Base-by-base conservation (phyloP, 768 basidiomycete genomes). In the Suillus subluteus region DNA sequence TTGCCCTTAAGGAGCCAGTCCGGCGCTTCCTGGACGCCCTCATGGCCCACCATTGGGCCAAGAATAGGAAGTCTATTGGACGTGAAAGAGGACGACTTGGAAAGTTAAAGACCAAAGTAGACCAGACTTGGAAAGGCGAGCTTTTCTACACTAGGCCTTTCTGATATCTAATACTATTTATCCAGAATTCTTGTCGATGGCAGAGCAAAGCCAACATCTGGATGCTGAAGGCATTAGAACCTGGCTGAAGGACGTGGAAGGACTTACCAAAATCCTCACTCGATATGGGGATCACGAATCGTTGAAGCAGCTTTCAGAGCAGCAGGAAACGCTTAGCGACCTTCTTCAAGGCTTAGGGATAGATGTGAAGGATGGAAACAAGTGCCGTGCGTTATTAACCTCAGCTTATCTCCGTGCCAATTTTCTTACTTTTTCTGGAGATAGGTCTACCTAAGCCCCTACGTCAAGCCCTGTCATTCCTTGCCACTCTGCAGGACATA, bases 291-390 rank as follows among this genome's bases (percentile, higher is more conserved):
- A 48, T n/a, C 8, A 5, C 4, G n/a, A 48, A 4, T 48, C n/a
- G 1, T 3, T 48, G 46, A 48, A 48, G 46, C 46, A 48, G n/a
- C 46, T 48, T 48, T 48, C 46, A n/a, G 46, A 48, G 11, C 46
- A 48, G n/a, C 46, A 12, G n/a, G 46, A 48, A n/a, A 48, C n/a
- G 0, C 46, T 48, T 4, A n/a, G n/a, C 1, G 46, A 48, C 46
- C 46, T 48, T 48, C 46, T 48, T n/a, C 46, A 48, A n/a, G 46
- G n/a, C 46, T 48, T n/a, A n/a, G 46, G 11, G n/a, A 48, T 48
- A 11, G 46, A 48, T 5, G 46, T 48, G 6, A n/a, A n/a, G 9
- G n/a, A 8, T 48, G 46, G 46, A 48, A n/a, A 4, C 18, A n/a
- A n/a, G 11, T n/a, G 8, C n/a, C n/a, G 11, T 48, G n/a, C 9